Percentiles rank a stretch among this genome's conserved stretches.
Conservation (phyloP, 352 stramenopile genomes). For the Phytophthora pluvialis region DNA sequence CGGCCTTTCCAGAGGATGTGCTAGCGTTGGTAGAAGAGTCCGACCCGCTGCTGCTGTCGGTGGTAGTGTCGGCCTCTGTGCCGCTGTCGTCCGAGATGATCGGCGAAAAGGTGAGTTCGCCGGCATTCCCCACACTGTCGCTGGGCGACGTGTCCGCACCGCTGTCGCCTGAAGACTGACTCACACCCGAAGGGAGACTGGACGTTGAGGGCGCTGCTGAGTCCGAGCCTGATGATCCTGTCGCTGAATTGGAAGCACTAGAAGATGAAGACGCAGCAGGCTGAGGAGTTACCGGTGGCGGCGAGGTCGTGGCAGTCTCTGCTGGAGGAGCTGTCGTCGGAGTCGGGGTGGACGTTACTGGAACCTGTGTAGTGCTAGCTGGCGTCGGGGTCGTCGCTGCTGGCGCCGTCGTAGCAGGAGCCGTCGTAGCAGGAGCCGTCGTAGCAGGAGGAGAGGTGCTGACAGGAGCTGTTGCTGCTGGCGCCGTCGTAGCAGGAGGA, state of each 20-base stretch:
- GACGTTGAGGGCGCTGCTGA: conserved; percentile 8
- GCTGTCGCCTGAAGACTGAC: conserved; percentile 10
- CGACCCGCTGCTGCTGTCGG: conserved; percentile 8
- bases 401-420: conserved; percentile 15
- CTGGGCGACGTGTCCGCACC: conserved; percentile 7
- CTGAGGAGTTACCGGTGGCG: conserved; percentile 10
- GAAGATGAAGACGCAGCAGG: conserved; percentile 18
- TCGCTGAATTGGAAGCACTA: conserved; percentile 13
- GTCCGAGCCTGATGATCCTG: conserved; percentile 10
- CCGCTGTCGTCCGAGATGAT: conserved; percentile 37
- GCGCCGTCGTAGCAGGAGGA: not conserved
- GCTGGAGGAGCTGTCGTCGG: conserved; percentile 17
- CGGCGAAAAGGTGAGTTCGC: conserved; percentile 41
- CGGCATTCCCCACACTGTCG: conserved; percentile 21
- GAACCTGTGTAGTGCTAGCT: conserved; percentile 16
- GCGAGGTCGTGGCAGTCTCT: not conserved
- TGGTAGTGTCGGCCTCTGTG: conserved; percentile 5
- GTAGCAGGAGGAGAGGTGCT: conserved; percentile 7
- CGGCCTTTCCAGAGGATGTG: conserved; percentile 22
- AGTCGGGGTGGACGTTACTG: conserved; percentile 10
- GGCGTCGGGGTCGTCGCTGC: conserved; percentile 16
- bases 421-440: conserved; percentile 6
- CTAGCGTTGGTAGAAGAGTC: conserved; percentile 24
- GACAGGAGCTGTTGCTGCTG: conserved; percentile 17
- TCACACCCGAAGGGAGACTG: conserved; percentile 3